Evolutionary conservation across 441 rosid species (phyloP), one percentile per base, ranked within the genome.

Genomic region (Euphorbia neoarborescens): DNA sequence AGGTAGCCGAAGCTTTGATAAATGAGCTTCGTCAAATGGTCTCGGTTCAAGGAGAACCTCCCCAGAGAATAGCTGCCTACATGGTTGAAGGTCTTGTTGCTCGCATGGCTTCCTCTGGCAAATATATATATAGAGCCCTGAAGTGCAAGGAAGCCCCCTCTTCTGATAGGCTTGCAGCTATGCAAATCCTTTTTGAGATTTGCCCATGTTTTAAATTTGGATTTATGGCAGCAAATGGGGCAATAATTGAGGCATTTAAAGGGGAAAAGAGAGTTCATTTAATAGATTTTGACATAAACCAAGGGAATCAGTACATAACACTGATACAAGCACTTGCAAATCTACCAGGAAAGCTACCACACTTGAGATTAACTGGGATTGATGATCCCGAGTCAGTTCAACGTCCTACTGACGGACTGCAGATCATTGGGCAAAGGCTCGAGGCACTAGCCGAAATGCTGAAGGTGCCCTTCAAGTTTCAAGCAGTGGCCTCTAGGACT

Each of bases 61-160:
- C 91, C 35, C 89, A 88, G 80, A 88, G 99, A 76, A 88, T 90
- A 7, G 98, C 99, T 0, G 99, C 99, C 51, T 95, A 95, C 87
- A 90, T 92, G 98, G 92, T 90, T 3, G 99, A 95, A 86, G 98
- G 99, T 59, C 87, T 95, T 70, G 99, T 92, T 27, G 99, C 99
- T 64, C 88, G 94, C 59, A 82, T 95, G 88, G 96, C 98, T 76
- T 79, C 86, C 28, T 92, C 99, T 25, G 99, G 99, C 32, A 92
- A 84, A 72, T 87, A 71, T 63, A 87, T 95, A 7, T 95, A 95
- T 78, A 89, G 77, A 81, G 88, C 99, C 65, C 78, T 95, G 75
- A 95, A 84, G 81, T 95, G 99, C 88, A 95, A 95, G 81, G 99
- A 90, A 77, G 96, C 99, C 71, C 99, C 99, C 69, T 85, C 97